phyloP scores from a whole-genome alignment of 345 rosid genomes.

The Brassica incana region DNA sequence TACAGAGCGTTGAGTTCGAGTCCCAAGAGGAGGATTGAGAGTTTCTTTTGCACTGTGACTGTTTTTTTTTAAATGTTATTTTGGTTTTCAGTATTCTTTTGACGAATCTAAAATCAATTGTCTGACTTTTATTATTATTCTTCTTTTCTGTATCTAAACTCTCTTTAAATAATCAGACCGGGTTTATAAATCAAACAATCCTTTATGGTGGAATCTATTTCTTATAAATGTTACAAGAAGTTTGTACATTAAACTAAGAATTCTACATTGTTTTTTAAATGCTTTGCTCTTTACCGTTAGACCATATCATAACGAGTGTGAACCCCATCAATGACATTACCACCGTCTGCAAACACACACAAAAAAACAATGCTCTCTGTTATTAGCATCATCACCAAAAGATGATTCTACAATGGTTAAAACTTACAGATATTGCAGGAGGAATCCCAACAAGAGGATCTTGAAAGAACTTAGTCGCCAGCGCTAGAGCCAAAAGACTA shows the following conservation, averaged over 20 bases:
- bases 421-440: constrained; percentile 64
- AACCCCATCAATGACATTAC: constrained; percentile 97
- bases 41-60: not conserved
- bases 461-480: constrained; percentile 85
- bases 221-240: not conserved
- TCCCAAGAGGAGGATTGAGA: not conserved
- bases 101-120: too few relatives aligned
- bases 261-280: not conserved
- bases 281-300: constrained; percentile 44
- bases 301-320: constrained; percentile 81
- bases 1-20: not conserved
- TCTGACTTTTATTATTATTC: too few relatives aligned
- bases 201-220: not conserved
- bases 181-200: constrained; percentile 6
- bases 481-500: constrained; percentile 90
- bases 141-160: too few relatives aligned
- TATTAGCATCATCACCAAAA: not conserved
- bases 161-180: not conserved
- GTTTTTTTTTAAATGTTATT: not conserved
- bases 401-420: not conserved
- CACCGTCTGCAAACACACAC: constrained; percentile 67
- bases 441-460: constrained; percentile 94
- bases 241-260: not conserved
- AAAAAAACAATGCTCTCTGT: not conserved
- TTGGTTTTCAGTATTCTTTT: too few relatives aligned